Conservation (phyloP, 345 rosid species). For the Stellera chamaejasme region DNA sequence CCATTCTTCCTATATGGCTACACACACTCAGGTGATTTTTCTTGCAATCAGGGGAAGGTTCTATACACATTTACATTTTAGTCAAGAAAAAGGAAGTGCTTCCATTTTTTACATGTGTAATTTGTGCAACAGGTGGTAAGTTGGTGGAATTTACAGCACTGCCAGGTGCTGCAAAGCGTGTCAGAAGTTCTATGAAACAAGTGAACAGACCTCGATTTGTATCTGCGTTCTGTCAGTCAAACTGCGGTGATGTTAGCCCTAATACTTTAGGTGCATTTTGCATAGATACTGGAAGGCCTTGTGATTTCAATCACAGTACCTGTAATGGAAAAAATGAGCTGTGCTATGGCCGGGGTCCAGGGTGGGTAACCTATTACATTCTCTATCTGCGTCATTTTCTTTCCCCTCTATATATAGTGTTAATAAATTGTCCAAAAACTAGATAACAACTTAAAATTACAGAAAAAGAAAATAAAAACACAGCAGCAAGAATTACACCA, state of each 20-base stretch:
- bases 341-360: conserved; percentile 73
- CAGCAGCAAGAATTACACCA: too few species aligned
- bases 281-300: conserved; percentile 55
- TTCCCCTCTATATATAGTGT: background rate
- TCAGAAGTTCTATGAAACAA: conserved; percentile 53
- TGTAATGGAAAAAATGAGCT: conserved; percentile 70
- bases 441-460: too few species aligned
- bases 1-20: too few species aligned
- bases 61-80: too few species aligned
- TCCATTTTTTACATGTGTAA: background rate
- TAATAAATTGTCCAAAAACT: too few species aligned
- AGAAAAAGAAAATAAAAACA: too few species aligned
- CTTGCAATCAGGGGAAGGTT: too few species aligned
- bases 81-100: conserved; percentile 11
- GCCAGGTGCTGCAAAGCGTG: conserved; percentile 45
- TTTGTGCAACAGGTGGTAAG: conserved; percentile 28
- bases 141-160: conserved; percentile 74
- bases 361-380: conserved; percentile 27
- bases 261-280: conserved; percentile 53
- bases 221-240: conserved; percentile 70
- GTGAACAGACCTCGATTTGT: conserved; percentile 52
- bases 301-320: conserved; percentile 74
- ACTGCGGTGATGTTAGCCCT: conserved; percentile 83
- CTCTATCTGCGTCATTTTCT: conserved; percentile 12
- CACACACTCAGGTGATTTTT: too few species aligned